Percentiles rank a stretch among this genome's conserved stretches.
These are phyloP conservation scores for Bipolaris gigantea DNA, from an alignment of 2,329 filamentous ascomycete genomes.

Conservation along the genomic window DNA sequence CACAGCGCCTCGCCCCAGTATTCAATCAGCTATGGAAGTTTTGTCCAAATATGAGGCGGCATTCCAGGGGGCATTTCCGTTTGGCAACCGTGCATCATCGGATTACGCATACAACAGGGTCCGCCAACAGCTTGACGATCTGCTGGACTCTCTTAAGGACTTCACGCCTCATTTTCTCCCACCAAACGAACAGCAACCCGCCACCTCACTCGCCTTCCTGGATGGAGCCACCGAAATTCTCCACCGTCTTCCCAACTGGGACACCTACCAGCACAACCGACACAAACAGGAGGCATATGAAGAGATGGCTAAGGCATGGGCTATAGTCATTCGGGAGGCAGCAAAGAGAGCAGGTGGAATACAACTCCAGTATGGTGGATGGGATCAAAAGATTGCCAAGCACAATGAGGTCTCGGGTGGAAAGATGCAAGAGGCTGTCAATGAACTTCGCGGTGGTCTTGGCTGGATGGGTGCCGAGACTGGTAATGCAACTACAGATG, in stretches of 20 bases:
- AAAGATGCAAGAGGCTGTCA: conserved; percentile 76
- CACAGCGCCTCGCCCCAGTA: conserved; percentile 83
- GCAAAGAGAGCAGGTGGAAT: conserved; percentile 90
- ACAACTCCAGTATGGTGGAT: conserved; percentile 82
- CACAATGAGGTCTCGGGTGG: conserved; percentile 88
- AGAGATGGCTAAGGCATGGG: conserved; percentile 92
- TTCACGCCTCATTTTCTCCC: conserved; percentile 96
- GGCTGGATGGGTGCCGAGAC: conserved; percentile 70
- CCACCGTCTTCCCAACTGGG: conserved; percentile 88
- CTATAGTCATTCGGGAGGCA: conserved; percentile 85
- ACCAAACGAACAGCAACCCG: conserved; percentile 82
- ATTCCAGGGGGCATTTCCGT: conserved; percentile 79
- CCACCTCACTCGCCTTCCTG: conserved; percentile 80
- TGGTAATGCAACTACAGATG: conserved; percentile 22
- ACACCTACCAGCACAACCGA: conserved; percentile 81
- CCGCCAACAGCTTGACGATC: conserved; percentile 73
- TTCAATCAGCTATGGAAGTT: conserved; percentile 76
- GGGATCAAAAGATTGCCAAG: conserved; percentile 84
- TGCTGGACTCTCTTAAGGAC: conserved; percentile 88
- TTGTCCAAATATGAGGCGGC: conserved; percentile 78
- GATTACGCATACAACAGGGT: conserved; percentile 97
- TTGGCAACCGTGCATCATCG: conserved; percentile 78
- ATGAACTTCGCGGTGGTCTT: conserved; percentile 72
- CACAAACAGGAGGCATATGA: conserved; percentile 97
- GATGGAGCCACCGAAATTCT: conserved; percentile 89